These are phyloP conservation scores for Pseudogymnoascus sp. DNA, from an alignment of 2,329 filamentous ascomycete species.

Conservation along the genomic window DNA sequence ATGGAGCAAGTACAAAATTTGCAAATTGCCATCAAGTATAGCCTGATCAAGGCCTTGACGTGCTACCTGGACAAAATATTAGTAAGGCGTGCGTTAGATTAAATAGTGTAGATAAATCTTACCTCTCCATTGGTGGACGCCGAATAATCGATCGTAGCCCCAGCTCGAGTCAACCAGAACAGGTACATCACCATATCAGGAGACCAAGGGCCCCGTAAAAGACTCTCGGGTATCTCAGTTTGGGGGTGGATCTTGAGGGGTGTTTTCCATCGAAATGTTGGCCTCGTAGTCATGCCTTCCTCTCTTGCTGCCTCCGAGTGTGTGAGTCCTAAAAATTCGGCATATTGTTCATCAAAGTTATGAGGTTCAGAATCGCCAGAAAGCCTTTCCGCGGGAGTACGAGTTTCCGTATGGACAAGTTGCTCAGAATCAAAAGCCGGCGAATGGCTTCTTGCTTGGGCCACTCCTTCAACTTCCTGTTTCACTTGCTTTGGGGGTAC, in stretches of 20 bases:
- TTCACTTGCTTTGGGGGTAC: not conserved
- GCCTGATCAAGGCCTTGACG: conserved; percentile 5
- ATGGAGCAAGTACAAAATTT: conserved; percentile 7
- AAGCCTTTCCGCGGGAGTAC: no score
- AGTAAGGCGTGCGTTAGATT: not conserved
- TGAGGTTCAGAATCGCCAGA: not conserved
- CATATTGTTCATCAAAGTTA: conserved; percentile 18
- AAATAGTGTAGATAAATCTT: not conserved
- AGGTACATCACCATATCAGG: conserved; percentile 22
- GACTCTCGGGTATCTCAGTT: conserved; percentile 21
- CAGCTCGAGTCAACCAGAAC: conserved; percentile 25
- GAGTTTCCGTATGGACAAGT: not conserved
- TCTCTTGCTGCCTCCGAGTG: not conserved
- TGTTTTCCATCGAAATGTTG: not conserved
- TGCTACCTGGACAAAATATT: not conserved
- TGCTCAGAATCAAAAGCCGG: not conserved
- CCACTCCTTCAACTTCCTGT: not conserved
- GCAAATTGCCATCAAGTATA: conserved; percentile 10
- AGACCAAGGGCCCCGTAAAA: conserved; percentile 27
- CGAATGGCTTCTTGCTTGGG: not conserved
- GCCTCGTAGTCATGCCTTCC: not conserved
- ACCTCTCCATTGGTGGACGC: conserved; percentile 27
- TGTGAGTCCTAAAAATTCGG: conserved; percentile 1
- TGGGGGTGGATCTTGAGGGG: not conserved
- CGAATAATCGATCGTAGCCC: conserved; percentile 23